These are phyloP conservation scores for Colletotrichum sp. DNA, from an alignment of 2,329 filamentous ascomycete species.

Conservation along the genomic window DNA sequence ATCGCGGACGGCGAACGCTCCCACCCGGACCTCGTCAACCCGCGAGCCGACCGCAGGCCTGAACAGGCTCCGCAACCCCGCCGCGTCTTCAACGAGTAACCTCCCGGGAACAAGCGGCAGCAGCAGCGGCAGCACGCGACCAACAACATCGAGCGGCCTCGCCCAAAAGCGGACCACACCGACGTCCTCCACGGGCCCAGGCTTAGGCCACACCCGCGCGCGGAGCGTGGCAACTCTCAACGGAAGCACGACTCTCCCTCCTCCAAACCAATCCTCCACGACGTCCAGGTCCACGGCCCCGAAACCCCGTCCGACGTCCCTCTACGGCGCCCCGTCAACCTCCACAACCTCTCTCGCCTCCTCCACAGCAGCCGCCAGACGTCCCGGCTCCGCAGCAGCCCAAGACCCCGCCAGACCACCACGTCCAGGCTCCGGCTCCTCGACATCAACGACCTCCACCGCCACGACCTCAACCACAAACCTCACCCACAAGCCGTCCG, in stretches of 20 bases:
- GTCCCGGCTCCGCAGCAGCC: constrained; percentile 24
- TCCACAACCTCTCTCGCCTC: not conserved
- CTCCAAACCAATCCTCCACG: constrained; percentile 33
- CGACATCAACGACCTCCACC: not conserved
- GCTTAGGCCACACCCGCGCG: constrained; percentile 38
- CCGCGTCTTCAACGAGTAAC: constrained; percentile 25
- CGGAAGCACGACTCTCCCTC: constrained; percentile 42
- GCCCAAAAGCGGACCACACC: constrained; percentile 23
- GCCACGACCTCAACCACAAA: not conserved
- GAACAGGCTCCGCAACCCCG: not conserved
- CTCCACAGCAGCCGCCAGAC: constrained; percentile 31
- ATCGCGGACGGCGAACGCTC: not conserved
- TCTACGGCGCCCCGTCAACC: constrained; percentile 4
- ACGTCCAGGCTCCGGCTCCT: not conserved
- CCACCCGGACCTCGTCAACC: constrained; percentile 2
- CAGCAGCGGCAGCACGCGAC: constrained; percentile 17
- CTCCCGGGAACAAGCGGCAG: constrained; percentile 6
- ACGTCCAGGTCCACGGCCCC: constrained; percentile 24
- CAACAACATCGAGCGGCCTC: constrained; percentile 31
- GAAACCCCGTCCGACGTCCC: not conserved
- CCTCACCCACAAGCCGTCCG: not conserved
- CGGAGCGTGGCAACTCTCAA: constrained; percentile 45
- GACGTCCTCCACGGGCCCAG: constrained; percentile 23
- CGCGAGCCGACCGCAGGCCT: constrained; percentile 12
- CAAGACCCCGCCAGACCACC: not conserved